Evolutionary conservation across 2,329 filamentous ascomycete species (phyloP).

Genomic region (Fusarium secorum): DNA sequence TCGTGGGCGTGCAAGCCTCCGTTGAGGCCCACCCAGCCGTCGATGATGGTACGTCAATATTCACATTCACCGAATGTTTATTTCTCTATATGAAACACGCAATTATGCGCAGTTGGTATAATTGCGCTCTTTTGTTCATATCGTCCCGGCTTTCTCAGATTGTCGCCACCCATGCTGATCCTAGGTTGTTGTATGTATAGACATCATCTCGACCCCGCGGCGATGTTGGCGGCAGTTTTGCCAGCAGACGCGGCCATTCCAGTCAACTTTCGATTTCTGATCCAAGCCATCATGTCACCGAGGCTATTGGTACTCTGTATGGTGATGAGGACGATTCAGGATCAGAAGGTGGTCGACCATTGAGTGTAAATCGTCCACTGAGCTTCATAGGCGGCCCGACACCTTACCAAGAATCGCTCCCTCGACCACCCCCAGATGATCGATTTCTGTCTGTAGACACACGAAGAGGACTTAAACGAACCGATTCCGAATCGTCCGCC

Average conservation of each 20-base stretch:
- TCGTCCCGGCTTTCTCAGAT: neutral
- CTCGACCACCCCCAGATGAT: constrained; percentile 44
- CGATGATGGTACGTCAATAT: constrained; percentile 59
- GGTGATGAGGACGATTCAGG: constrained; percentile 75
- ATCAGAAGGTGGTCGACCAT: constrained; percentile 65
- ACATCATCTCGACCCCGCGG: constrained; percentile 65
- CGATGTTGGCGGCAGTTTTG: constrained; percentile 65
- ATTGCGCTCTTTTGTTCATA: constrained; percentile 3
- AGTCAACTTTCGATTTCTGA: constrained; percentile 77
- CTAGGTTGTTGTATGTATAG: constrained; percentile 46
- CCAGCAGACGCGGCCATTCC: constrained; percentile 65
- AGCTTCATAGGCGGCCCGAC: constrained; percentile 71
- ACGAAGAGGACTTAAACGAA: constrained; percentile 53
- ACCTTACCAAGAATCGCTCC: constrained; percentile 61
- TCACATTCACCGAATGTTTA: constrained; percentile 1
- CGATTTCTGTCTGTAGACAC: constrained; percentile 49
- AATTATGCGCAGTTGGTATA: neutral
- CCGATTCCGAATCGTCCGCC: constrained; percentile 56
- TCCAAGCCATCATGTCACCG: constrained; percentile 91
- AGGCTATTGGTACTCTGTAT: constrained; percentile 91
- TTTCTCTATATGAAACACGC: neutral
- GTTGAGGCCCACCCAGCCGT: constrained; percentile 49
- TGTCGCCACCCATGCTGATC: constrained; percentile 38
- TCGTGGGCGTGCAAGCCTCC: constrained; percentile 48
- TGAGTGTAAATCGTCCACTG: constrained; percentile 73